Evolutionary conservation across 257 asterid genomes (phyloP).

Genomic region (Rhazya stricta): DNA sequence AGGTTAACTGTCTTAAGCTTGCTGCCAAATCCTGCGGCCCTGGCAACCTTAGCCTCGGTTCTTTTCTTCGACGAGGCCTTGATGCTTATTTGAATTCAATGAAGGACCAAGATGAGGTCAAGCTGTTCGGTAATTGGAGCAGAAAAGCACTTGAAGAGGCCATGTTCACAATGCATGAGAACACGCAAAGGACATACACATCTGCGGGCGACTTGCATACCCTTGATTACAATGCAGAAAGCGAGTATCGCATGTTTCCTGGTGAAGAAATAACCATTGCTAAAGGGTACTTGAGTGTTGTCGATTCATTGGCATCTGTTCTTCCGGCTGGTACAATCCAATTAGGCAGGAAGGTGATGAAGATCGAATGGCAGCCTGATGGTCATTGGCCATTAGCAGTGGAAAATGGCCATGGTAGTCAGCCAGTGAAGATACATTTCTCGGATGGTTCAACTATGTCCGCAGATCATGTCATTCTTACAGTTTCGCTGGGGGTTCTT

Average conservation of each 20-base stretch:
- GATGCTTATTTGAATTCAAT: conserved; percentile 37
- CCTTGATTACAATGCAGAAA: conserved; percentile 69
- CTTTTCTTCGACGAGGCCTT: conserved; percentile 58
- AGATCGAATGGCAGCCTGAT: conserved; percentile 53
- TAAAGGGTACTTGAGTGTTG: conserved; percentile 52
- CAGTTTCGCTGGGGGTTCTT: conserved; percentile 78
- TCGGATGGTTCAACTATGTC: conserved; percentile 47
- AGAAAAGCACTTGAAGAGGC: conserved; percentile 40
- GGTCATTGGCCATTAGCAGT: not conserved
- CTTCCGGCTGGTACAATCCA: conserved; percentile 65
- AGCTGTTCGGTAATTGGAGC: conserved; percentile 43
- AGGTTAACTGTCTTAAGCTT: conserved; percentile 9
- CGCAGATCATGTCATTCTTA: conserved; percentile 74
- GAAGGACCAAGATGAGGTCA: conserved; percentile 15
- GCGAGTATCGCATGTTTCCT: conserved; percentile 59
- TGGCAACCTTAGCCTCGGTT: conserved; percentile 42
- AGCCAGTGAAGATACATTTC: conserved; percentile 68
- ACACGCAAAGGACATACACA: conserved; percentile 65
- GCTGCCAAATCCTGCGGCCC: conserved; percentile 19
- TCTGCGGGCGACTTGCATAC: conserved; percentile 50
- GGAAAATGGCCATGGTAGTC: conserved; percentile 15
- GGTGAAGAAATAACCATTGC: conserved; percentile 83
- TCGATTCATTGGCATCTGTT: conserved; percentile 57
- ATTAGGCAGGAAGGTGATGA: conserved; percentile 43
- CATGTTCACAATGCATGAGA: conserved; percentile 66